Conservation (phyloP, 1,284 basidiomycete species). For the Naganishia sp. region DNA sequence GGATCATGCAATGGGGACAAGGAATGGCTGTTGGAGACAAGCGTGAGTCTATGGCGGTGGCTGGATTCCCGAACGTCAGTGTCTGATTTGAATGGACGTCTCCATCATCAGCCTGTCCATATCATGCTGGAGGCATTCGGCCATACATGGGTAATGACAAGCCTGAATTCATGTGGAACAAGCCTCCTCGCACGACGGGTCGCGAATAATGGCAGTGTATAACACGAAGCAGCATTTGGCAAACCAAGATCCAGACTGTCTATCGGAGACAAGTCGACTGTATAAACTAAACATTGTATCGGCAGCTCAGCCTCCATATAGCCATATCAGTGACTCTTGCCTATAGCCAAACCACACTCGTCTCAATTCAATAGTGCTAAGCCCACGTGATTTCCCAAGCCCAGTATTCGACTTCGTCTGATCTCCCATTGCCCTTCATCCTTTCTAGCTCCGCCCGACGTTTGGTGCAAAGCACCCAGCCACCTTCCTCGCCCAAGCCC, state of each 20-base stretch:
- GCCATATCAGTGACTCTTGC: not conserved
- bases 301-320: not conserved
- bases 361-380: not conserved
- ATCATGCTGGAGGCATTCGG: slow-evolving; percentile 25
- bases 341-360: not conserved
- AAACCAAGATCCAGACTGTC: too few species aligned
- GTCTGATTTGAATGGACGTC: not conserved
- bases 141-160: slow-evolving; percentile 24
- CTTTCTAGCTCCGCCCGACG: slow-evolving; percentile 46
- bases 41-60: slow-evolving; percentile 40
- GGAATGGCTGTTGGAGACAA: slow-evolving; percentile 37
- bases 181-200: not conserved
- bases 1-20: slow-evolving; percentile 29
- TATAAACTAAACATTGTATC: not conserved
- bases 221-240: too few species aligned
- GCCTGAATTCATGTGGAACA: slow-evolving; percentile 19
- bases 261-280: not conserved
- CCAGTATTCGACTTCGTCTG: slow-evolving; percentile 54
- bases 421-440: slow-evolving; percentile 49
- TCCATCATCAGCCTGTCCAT: slow-evolving; percentile 24
- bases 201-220: not conserved
- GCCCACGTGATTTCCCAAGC: slow-evolving; percentile 55
- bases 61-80: too few species aligned
- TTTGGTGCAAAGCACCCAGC: slow-evolving; percentile 41
- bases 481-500: slow-evolving; percentile 25